phyloP scores from a whole-genome alignment of 306 rosid species.

The Vicia villosa region DNA sequence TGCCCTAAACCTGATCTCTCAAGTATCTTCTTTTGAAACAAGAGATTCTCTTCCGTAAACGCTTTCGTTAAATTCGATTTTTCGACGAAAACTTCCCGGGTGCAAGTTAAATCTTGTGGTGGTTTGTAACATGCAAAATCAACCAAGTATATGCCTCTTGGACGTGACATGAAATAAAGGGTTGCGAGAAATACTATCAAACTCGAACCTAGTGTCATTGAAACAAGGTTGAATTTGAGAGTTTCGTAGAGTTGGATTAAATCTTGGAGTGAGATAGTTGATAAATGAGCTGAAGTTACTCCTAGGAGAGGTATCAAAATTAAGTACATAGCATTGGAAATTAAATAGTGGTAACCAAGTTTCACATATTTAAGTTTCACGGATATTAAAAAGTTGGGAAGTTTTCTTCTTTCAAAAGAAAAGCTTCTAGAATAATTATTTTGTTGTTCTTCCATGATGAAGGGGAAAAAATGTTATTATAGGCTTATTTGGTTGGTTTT shows the following conservation, averaged over 20 bases:
- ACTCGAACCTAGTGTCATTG: conserved; percentile 48
- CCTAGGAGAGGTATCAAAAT: conserved; percentile 57
- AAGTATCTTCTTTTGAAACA: conserved; percentile 75
- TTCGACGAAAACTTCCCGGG: conserved; percentile 52
- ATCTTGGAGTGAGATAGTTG: conserved; percentile 47
- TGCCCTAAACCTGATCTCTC: conserved; percentile 84
- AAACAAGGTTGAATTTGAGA: conserved; percentile 60
- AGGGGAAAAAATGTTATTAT: background rate
- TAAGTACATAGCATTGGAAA: conserved; percentile 82
- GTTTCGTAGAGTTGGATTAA: conserved; percentile 49
- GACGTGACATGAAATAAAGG: conserved; percentile 77
- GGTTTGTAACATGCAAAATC: conserved; percentile 85
- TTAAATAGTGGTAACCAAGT: conserved; percentile 83
- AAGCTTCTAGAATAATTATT: background rate
- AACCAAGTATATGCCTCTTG: conserved; percentile 60
- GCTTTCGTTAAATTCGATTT: conserved; percentile 47
- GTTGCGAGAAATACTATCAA: conserved; percentile 64
- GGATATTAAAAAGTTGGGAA: conserved; percentile 73
- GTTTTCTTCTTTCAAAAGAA: conserved; percentile 34
- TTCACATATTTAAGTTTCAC: conserved; percentile 83
- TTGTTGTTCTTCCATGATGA: conserved; percentile 9
- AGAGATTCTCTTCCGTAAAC: conserved; percentile 62
- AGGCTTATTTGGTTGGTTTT: too few relatives aligned
- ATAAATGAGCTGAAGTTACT: conserved; percentile 54
- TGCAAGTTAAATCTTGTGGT: conserved; percentile 46